Evolutionary conservation across 139 green algal genomes (phyloP).

Genomic region (Tetratostichococcus sp.): DNA sequence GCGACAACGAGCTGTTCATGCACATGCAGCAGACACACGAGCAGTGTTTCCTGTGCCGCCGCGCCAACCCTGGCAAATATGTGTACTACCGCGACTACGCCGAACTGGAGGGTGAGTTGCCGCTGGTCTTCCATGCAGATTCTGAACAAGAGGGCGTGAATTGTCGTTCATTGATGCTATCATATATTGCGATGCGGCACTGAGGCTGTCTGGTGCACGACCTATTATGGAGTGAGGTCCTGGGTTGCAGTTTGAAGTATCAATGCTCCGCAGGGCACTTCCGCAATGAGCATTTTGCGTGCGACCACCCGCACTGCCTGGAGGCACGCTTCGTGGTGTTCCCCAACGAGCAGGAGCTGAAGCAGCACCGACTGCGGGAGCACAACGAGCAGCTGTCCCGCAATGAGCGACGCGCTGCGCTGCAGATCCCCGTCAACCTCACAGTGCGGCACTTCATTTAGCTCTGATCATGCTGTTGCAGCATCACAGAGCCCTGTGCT

Average conservation of each 20-base stretch:
- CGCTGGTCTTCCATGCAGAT: not conserved
- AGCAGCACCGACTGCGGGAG: constrained; percentile 66
- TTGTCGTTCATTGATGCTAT: too few species aligned
- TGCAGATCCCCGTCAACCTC: constrained; percentile 64
- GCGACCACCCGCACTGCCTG: constrained; percentile 77
- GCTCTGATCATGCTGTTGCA: too few species aligned
- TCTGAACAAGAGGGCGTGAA: too few species aligned
- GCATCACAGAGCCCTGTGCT: too few species aligned
- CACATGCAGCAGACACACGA: constrained; percentile 90
- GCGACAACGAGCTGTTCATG: constrained; percentile 81
- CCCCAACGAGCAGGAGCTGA: constrained; percentile 69
- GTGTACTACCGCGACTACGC: constrained; percentile 89
- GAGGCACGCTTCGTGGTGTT: constrained; percentile 93
- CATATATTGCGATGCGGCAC: too few species aligned
- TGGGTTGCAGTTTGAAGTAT: too few species aligned
- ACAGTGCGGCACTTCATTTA: too few species aligned
- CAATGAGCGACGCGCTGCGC: constrained; percentile 58
- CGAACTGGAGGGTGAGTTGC: constrained; percentile 62
- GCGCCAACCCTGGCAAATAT: constrained; percentile 61
- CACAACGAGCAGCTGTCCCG: constrained; percentile 67
- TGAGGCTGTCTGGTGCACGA: too few species aligned
- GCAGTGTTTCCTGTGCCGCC: constrained; percentile 84
- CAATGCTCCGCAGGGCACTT: constrained; percentile 77
- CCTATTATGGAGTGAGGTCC: too few species aligned
- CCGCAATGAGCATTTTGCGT: constrained; percentile 70